Evolutionary conservation across 441 rosid species (phyloP), one percentile per base, ranked within the genome.

Genomic region (Flueggea neowawraea): DNA sequence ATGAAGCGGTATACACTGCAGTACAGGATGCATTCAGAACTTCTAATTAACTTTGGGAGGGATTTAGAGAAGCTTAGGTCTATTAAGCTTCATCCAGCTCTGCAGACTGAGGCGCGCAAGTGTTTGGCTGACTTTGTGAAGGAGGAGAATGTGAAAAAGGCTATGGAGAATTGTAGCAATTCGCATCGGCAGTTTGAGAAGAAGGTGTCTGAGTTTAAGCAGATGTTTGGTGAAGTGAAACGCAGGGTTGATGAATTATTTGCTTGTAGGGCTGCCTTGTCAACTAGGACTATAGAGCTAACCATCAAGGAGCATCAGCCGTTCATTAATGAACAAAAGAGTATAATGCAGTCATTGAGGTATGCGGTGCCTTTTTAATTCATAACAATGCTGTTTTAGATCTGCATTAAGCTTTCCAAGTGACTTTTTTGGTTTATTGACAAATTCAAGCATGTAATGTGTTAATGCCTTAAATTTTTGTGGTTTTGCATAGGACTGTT

Each of bases 341-440:
- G 89, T 74, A 86, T 90, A 65, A 88, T 92, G 98, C 99, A 92
- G 69, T 90, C 98, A 53, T 78, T 95, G 73, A 95, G 99, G 99
- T 95, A 36, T 36, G 41, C 4, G 9, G 41, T 36, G 41, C 6
- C 9, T 36, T 36, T 36, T 8, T 3, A 36, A 36, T 3, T 36
- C 41, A 8, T 36, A 36, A 36, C 6, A 5, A 36, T 36, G 41
- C 41, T 22, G 28, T 22, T 22, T 22, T 22, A 22, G 28, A 22
- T 22, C 28, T 22, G 28, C 28, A 22, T 22, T 22, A 22, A 22
- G 28, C 28, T 22, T 22, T 22, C 28, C 28, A 22, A 22, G 28
- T 22, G 28, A 22, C 28, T 22, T 22, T 22, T 22, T 22, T 22
- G 41, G 41, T 8, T 36, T 36, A 36, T 36, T 36, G 41, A 36